Conservation (phyloP, 2,329 filamentous ascomycete species). For the Parascedosporium putredinis region DNA sequence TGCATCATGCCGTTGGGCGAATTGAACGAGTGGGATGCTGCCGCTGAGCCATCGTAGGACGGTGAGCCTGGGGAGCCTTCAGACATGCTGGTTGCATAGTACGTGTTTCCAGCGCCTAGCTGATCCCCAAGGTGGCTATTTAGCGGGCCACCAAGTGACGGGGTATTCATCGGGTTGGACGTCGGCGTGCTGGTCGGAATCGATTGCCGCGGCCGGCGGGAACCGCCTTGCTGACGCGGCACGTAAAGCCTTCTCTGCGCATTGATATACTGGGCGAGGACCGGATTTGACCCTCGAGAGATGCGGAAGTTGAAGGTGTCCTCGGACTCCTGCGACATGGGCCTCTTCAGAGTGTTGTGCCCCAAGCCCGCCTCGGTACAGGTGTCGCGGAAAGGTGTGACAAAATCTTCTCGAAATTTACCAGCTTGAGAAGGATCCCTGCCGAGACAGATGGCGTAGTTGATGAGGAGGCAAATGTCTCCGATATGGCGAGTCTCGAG, state of each 20-base stretch:
- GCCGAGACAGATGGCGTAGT: constrained; percentile 28
- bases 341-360: constrained; percentile 16
- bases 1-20: constrained; percentile 10
- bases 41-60: constrained; percentile 11
- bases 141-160: constrained; percentile 1
- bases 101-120: neutral
- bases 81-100: constrained; percentile 11
- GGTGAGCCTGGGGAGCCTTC: constrained; percentile 4
- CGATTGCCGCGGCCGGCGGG: neutral
- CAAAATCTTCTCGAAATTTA: constrained; percentile 22
- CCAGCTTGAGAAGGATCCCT: constrained; percentile 17
- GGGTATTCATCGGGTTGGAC: constrained; percentile 11
- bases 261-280: constrained; percentile 24
- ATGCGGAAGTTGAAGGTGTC: constrained; percentile 28
- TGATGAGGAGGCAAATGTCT: constrained; percentile 26
- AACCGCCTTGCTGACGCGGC: neutral
- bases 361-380: constrained; percentile 25
- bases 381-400: constrained; percentile 24
- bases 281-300: constrained; percentile 22
- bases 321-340: constrained; percentile 7
- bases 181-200: constrained; percentile 9
- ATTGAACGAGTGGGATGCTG: constrained; percentile 7
- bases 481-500: constrained; percentile 34
- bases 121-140: neutral
- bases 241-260: constrained; percentile 23